These are phyloP conservation scores for Bocquillonia castaneifolia DNA, from an alignment of 441 rosid genomes.

Conservation along the genomic window DNA sequence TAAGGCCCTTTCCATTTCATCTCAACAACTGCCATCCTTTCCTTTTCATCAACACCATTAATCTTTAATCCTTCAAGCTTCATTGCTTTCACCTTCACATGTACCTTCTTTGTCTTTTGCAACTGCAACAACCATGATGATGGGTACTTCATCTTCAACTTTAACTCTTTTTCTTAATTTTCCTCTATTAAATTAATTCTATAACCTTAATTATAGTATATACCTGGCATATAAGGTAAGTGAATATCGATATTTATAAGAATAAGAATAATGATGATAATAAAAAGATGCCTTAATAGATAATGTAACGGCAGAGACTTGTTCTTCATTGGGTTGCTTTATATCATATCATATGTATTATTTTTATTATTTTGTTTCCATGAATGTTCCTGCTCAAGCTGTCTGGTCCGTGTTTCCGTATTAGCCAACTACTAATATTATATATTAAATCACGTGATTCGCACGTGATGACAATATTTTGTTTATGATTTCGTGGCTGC, in stretches of 20 bases:
- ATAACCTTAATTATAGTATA: background rate
- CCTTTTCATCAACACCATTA: slow-evolving; percentile 1
- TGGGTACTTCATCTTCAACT: slow-evolving; percentile 22
- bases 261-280: background rate
- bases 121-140: slow-evolving; percentile 5
- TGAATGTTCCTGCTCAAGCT: background rate
- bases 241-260: background rate
- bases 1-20: slow-evolving; percentile 40
- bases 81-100: slow-evolving; percentile 41
- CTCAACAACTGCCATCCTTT: slow-evolving; percentile 22
- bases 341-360: too few relatives aligned
- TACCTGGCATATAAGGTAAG: too few relatives aligned
- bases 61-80: slow-evolving; percentile 35
- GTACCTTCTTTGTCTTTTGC: slow-evolving; percentile 19
- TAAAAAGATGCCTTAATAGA: background rate
- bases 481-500: background rate
- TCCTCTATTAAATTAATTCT: too few relatives aligned
- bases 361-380: background rate
- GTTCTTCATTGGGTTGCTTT: background rate
- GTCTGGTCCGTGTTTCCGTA: background rate
- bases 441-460: background rate
- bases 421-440: background rate
- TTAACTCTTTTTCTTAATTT: background rate
- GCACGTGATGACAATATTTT: background rate
- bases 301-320: slow-evolving; percentile 3